phyloP scores from a whole-genome alignment of 2,329 filamentous ascomycete species.

The Tothia fuscella region DNA sequence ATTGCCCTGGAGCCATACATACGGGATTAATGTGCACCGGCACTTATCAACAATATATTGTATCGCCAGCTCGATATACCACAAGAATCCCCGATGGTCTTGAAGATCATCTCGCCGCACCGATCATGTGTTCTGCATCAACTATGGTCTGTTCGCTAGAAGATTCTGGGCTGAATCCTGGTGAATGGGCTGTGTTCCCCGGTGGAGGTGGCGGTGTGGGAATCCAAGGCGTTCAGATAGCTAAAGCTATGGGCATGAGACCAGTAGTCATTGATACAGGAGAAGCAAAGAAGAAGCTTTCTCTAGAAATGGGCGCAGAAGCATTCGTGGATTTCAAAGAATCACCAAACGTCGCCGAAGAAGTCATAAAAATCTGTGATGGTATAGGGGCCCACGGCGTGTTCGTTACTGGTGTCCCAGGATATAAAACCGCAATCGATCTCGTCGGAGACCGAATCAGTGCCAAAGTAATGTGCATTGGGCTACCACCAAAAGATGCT shows the following conservation, averaged over 20 bases:
- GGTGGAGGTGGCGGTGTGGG: constrained; percentile 45
- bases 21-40: constrained; percentile 33
- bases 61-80: constrained; percentile 43
- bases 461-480: constrained; percentile 41
- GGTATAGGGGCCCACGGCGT: constrained; percentile 28
- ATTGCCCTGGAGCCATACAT: constrained; percentile 35
- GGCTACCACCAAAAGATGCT: constrained; percentile 12
- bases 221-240: constrained; percentile 42
- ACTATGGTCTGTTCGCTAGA: constrained; percentile 47
- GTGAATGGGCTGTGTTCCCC: constrained; percentile 44
- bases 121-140: constrained; percentile 44
- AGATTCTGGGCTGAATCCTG: constrained; percentile 37
- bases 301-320: constrained; percentile 23
- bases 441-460: constrained; percentile 37
- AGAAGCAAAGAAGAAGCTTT: constrained; percentile 23
- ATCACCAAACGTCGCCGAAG: constrained; percentile 20
- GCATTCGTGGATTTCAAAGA: constrained; percentile 28
- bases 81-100: constrained; percentile 44
- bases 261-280: constrained; percentile 26
- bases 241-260: constrained; percentile 27
- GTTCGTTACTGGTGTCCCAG: constrained; percentile 27
- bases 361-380: constrained; percentile 22
- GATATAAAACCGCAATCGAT: constrained; percentile 30
- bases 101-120: constrained; percentile 40
- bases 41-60: constrained; percentile 49